Base-by-base conservation (phyloP, 2,329 filamentous ascomycete species). In the Monosporascus sp. region DNA sequence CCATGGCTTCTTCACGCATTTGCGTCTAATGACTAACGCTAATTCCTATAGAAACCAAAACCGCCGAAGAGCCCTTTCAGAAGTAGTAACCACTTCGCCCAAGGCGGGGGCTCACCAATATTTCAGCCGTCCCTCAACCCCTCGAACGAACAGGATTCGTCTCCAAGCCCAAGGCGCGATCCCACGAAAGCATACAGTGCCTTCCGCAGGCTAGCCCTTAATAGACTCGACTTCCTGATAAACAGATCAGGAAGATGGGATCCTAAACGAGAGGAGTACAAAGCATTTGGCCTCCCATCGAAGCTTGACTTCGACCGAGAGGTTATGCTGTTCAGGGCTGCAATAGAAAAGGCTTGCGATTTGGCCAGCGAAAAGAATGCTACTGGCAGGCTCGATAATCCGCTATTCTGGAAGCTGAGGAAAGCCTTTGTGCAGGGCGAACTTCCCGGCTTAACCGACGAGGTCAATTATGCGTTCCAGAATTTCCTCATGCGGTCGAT, bases 401-500 rank as follows among this genome's bases (percentile, higher is more conserved):
- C 79, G 0, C 65, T 84, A 1, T 84, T 83, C 64, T 81, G 74
- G 73, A 73, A 73, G 48, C 66, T 90, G 52, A 79, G 81, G 54
- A 75, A 81, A 50, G 80, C 81, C 2, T 89, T 86, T 62, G 72
- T 86, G 43, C 65, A 71, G 6, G 70, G 64, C 8, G 83, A 85
- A 41, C 48, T 76, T 3, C 60, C 58, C 6, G 81, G 78, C 2
- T 69, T 90, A 27, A 63, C 63, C 7, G 69, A 69, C n/a, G 82
- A 87, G 61, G 58, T 96, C 38, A 79, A 79, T 54, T 87, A 86
- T 62, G 74, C 81, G 35, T 90, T 94, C 65, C 84, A 86, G 61
- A 83, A 80, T 38, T 84, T 85, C 58, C 72, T 88, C 20, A 73
- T 84, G 53, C 79, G 80, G 14, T 66, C 75, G 2, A 75, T 74